Evolutionary conservation across 257 asterid genomes (phyloP).

Genomic region (Capsicum chinense): DNA sequence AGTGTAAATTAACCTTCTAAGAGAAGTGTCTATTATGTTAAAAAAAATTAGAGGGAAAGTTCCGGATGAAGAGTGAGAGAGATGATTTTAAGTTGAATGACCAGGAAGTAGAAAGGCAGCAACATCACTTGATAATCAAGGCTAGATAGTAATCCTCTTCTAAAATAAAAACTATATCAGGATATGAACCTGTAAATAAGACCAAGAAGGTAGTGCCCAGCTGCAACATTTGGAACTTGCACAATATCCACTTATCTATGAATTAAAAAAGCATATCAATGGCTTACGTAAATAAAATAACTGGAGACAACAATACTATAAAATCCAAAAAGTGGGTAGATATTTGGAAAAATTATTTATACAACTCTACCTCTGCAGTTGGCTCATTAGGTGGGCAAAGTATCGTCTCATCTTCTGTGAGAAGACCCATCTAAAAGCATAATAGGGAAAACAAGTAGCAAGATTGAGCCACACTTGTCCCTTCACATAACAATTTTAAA

Average conservation of each 20-base stretch:
- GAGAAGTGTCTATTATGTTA: no score
- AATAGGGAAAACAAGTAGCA: slow-evolving; percentile 96
- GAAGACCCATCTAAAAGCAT: slow-evolving; percentile 94
- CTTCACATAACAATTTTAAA: slow-evolving; percentile 47
- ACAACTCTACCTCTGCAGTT: slow-evolving; percentile 64
- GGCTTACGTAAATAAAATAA: not conserved
- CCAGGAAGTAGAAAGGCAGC: no score
- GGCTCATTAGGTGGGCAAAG: slow-evolving; percentile 71
- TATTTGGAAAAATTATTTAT: not conserved
- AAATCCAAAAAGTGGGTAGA: not conserved
- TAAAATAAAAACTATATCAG: not conserved
- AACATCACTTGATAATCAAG: not conserved
- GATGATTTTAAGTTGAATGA: no score
- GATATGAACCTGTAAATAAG: slow-evolving; percentile 81
- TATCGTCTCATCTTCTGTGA: slow-evolving; percentile 85
- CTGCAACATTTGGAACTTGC: slow-evolving; percentile 97
- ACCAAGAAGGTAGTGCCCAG: slow-evolving; percentile 97
- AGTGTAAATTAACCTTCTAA: no score
- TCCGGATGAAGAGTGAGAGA: no score
- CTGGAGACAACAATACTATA: not conserved
- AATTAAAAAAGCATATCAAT: slow-evolving; percentile 1
- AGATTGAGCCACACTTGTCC: slow-evolving; percentile 72
- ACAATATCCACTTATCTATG: slow-evolving; percentile 30
- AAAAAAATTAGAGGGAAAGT: no score
- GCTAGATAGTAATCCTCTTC: not conserved